A percentile compares a stretch with the other conserved stretches of the same genome.
These are phyloP conservation scores for Fomitopsis serialis DNA, from an alignment of 768 basidiomycete genomes.

Conservation along the genomic window DNA sequence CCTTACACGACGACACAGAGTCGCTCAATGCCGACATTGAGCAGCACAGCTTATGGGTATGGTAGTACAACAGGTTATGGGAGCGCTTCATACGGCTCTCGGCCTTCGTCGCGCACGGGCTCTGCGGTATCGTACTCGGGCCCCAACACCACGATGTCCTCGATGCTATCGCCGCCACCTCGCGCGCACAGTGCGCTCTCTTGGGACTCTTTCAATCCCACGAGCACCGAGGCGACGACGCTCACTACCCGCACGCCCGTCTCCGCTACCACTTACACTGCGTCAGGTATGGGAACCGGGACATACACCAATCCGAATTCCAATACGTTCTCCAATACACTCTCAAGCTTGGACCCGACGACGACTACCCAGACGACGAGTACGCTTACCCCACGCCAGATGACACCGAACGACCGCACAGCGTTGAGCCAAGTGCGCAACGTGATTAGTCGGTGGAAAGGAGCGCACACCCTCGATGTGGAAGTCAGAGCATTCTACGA, in stretches of 20 bases:
- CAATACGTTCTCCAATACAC: conserved; percentile 30
- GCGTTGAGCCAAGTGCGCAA: conserved; percentile 61
- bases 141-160: conserved; percentile 27
- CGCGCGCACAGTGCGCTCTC: conserved; percentile 28
- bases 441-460: conserved; percentile 76
- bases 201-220: conserved; percentile 15
- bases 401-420: conserved; percentile 45
- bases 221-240: conserved; percentile 6
- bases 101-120: conserved; percentile 41
- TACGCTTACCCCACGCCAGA: conserved; percentile 8
- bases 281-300: conserved; percentile 29
- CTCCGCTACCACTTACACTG: conserved; percentile 25
- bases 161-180: conserved; percentile 45
- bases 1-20: conserved; percentile 28
- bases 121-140: conserved; percentile 17
- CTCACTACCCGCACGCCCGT: conserved; percentile 27
- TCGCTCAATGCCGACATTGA: conserved; percentile 36
- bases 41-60: conserved; percentile 26
- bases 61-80: conserved; percentile 27
- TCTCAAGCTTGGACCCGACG: conserved; percentile 31
- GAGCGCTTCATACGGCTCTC: conserved; percentile 36
- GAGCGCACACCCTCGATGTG: conserved; percentile 54
- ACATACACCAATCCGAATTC: conserved; percentile 22
- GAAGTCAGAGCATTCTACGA: conserved; percentile 15
- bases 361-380: conserved; percentile 28